Evolutionary conservation across 2,329 filamentous ascomycete genomes (phyloP).

Genomic region (Didymella segeticola): DNA sequence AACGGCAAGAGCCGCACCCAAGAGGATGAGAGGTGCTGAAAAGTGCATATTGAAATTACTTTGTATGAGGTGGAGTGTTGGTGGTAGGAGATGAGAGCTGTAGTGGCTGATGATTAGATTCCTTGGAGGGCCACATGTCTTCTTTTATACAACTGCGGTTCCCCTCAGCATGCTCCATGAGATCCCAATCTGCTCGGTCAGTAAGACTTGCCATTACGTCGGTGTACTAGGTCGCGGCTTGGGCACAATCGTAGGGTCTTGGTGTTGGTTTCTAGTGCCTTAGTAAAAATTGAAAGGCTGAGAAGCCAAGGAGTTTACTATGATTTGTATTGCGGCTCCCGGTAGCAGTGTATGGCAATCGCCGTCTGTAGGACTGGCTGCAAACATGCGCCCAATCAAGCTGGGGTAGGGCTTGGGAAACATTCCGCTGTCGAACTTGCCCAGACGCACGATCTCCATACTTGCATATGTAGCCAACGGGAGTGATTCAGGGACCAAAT

Average conservation of each 20-base stretch:
- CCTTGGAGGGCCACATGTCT: background rate
- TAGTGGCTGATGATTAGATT: conserved; percentile 10
- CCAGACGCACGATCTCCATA: conserved; percentile 8
- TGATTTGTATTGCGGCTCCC: conserved; percentile 18
- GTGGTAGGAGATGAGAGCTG: background rate
- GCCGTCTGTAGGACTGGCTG: background rate
- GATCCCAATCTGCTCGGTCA: background rate
- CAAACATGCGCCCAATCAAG: background rate
- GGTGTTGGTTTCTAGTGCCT: conserved; percentile 19
- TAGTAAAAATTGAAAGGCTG: conserved; percentile 8
- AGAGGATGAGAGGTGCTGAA: conserved; percentile 27
- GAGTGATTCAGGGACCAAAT: conserved; percentile 1
- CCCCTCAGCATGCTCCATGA: conserved; percentile 4
- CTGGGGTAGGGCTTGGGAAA: background rate
- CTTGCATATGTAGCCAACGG: conserved; percentile 4
- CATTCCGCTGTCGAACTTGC: conserved; percentile 1
- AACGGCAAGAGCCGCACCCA: conserved; percentile 27
- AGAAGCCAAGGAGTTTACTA: conserved; percentile 24
- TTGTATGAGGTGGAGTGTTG: background rate
- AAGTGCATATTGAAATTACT: conserved; percentile 29
- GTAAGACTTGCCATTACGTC: conserved; percentile 24
- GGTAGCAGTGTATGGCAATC: background rate
- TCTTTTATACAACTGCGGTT: conserved; percentile 28
- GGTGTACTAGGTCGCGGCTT: conserved; percentile 15
- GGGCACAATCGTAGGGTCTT: conserved; percentile 18